Percentiles rank a stretch among this genome's conserved stretches.
phyloP scores from a whole-genome alignment of 495 filamentous ascomycete species.

The Penicillium alfredii region DNA sequence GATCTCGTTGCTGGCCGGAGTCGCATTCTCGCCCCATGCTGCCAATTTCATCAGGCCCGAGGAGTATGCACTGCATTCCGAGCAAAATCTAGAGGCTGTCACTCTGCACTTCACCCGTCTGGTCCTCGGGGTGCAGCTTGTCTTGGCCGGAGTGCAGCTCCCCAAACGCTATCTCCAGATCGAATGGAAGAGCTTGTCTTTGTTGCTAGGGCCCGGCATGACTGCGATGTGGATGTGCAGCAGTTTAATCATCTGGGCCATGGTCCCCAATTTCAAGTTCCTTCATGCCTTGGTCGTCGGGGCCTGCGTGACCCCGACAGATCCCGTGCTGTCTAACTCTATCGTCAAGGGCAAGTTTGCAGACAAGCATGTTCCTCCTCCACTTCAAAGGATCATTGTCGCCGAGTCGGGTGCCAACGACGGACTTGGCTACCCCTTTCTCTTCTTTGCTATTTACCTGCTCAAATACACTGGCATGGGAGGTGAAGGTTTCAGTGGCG shows the following conservation, averaged over 20 bases:
- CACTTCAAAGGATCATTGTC: conserved; percentile 78
- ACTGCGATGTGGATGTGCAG: conserved; percentile 82
- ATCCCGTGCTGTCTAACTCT: conserved; percentile 81
- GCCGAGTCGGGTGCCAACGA: conserved; percentile 91
- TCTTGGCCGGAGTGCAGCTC: conserved; percentile 86
- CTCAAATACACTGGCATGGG: conserved; percentile 65
- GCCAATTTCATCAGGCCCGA: conserved; percentile 71
- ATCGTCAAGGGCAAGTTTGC: conserved; percentile 95
- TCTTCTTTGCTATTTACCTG: conserved; percentile 79
- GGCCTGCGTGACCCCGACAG: conserved; percentile 85
- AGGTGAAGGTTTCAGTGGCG: conserved; percentile 52
- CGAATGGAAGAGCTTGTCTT: conserved; percentile 72
- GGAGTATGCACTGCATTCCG: conserved; percentile 64
- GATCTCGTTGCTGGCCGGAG: conserved; percentile 74
- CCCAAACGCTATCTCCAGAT: conserved; percentile 74
- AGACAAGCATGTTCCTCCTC: conserved; percentile 78
- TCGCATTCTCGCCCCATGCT: conserved; percentile 71
- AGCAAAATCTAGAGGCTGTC: conserved; percentile 53
- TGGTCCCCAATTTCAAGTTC: conserved; percentile 68
- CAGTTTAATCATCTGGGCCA: conserved; percentile 68
- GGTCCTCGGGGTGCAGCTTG: conserved; percentile 85
- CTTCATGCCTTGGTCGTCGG: conserved; percentile 74
- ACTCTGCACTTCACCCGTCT: conserved; percentile 83
- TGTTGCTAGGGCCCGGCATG: conserved; percentile 85
- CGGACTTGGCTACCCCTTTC: conserved; percentile 87